These are phyloP conservation scores for Fomitopsis pulvina DNA, from an alignment of 768 basidiomycete genomes.

Conservation along the genomic window DNA sequence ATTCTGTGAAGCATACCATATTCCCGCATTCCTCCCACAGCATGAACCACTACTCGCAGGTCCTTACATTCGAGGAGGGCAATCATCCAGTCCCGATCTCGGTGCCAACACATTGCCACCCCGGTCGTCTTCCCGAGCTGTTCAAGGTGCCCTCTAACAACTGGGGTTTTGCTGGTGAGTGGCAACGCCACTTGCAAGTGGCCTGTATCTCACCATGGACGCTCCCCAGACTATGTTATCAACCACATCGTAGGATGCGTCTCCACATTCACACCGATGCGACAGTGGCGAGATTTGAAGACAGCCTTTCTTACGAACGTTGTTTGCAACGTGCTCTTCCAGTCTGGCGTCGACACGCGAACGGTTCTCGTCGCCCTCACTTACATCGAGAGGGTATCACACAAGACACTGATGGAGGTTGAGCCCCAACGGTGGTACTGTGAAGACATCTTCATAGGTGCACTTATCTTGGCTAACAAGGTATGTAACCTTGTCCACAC, in stretches of 20 bases:
- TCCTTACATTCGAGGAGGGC: too few relatives aligned
- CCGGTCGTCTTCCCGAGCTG: too few relatives aligned
- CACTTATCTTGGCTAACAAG: conserved; percentile 35
- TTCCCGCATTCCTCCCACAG: too few relatives aligned
- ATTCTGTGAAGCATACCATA: too few relatives aligned
- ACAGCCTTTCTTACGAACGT: conserved; percentile 5
- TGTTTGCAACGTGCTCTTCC: conserved; percentile 10
- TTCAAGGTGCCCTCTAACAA: too few relatives aligned
- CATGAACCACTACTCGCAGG: too few relatives aligned
- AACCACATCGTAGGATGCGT: conserved; percentile 4
- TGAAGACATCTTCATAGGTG: conserved; percentile 37
- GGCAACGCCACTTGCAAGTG: too few relatives aligned
- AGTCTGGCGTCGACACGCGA: conserved; percentile 12
- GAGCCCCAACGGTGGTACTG: conserved; percentile 22
- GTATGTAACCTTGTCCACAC: too few relatives aligned
- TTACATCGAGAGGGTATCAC: conserved; percentile 19
- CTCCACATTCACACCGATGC: conserved; percentile 3
- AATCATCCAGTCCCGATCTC: too few relatives aligned
- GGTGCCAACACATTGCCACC: too few relatives aligned
- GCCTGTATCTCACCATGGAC: background rate
- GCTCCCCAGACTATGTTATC: conserved; percentile 12
- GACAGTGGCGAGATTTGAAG: conserved; percentile 5
- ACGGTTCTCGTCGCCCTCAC: conserved; percentile 23
- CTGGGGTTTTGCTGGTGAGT: conserved; percentile 9
- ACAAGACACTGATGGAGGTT: conserved; percentile 13